Percentiles rank a stretch among this genome's conserved stretches.
Evolutionary conservation across 2,329 filamentous ascomycete species (phyloP).

Genomic region (Akanthomyces uredinophilus): DNA sequence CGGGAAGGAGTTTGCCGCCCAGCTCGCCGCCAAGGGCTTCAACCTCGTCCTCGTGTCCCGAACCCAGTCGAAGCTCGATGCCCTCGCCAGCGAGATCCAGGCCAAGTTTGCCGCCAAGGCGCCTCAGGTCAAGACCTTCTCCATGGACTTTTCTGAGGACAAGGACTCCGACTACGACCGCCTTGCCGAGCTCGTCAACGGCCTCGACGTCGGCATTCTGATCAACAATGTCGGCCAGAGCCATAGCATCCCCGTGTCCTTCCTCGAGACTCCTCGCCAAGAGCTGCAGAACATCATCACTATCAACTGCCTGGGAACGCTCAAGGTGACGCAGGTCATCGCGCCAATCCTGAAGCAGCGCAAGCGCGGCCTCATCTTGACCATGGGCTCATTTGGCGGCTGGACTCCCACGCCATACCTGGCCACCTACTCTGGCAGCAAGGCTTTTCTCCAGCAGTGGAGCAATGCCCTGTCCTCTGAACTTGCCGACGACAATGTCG

Average conservation of each 20-base stretch:
- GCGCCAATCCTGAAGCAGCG: conserved; percentile 79
- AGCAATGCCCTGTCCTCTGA: conserved; percentile 80
- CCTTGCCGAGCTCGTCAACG: conserved; percentile 62
- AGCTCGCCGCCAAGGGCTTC: conserved; percentile 87
- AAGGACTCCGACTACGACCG: conserved; percentile 73
- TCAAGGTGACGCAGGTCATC: conserved; percentile 81
- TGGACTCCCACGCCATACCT: conserved; percentile 87
- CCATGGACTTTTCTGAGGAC: conserved; percentile 89
- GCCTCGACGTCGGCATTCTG: conserved; percentile 77
- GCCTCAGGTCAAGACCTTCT: conserved; percentile 69
- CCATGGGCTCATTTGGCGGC: conserved; percentile 95
- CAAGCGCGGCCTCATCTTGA: conserved; percentile 83
- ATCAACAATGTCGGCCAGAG: conserved; percentile 97
- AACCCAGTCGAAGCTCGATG: conserved; percentile 84
- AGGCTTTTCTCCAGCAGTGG: conserved; percentile 97
- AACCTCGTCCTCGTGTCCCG: conserved; percentile 93
- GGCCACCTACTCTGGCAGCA: conserved; percentile 95
- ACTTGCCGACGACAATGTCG: conserved; percentile 72
- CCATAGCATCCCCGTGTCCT: conserved; percentile 88
- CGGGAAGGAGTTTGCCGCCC: conserved; percentile 90
- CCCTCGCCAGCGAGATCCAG: conserved; percentile 70
- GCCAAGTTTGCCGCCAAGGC: conserved; percentile 56
- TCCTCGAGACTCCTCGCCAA: conserved; percentile 69
- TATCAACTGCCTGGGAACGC: conserved; percentile 89
- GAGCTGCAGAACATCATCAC: conserved; percentile 89